A percentile compares a stretch with the other conserved stretches of the same genome.
These are phyloP conservation scores for Hemerocallis citrina DNA, from an alignment of 106 monocot genomes.

Conservation along the genomic window DNA sequence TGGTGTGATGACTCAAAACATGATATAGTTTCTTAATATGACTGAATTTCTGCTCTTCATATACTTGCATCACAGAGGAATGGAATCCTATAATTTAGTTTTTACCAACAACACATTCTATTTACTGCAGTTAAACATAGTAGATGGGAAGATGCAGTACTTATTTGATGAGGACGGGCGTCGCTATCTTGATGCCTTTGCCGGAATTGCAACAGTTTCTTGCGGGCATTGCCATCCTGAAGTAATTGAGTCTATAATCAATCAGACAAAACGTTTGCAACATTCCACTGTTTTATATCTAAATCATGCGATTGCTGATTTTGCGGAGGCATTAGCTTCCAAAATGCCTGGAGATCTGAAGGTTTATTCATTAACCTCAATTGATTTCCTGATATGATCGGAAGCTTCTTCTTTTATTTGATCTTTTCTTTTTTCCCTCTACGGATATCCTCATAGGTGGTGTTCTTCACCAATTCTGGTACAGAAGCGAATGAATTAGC, in stretches of 20 bases:
- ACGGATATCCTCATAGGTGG: conserved; percentile 26
- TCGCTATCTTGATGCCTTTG: conserved; percentile 56
- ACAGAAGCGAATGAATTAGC: conserved; percentile 67
- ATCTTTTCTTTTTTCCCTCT: neutral
- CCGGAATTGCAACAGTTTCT: conserved; percentile 54
- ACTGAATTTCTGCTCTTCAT: no score
- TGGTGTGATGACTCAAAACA: no score
- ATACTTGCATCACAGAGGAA: no score
- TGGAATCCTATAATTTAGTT: neutral
- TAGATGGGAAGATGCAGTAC: conserved; percentile 58
- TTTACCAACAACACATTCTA: no score
- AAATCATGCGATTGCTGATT: conserved; percentile 49
- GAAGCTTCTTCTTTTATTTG: neutral
- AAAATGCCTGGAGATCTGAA: conserved; percentile 61
- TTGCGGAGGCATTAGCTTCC: conserved; percentile 56
- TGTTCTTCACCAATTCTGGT: conserved; percentile 70
- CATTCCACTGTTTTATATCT: conserved; percentile 57
- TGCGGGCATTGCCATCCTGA: conserved; percentile 67
- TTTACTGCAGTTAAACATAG: conserved; percentile 38
- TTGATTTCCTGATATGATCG: neutral
- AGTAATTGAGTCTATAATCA: conserved; percentile 30
- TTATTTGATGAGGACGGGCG: conserved; percentile 58
- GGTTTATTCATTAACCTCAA: neutral
- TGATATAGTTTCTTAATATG: no score
- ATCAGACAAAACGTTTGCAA: conserved; percentile 42